Evolutionary conservation across 129 eudicot genomes (phyloP), one percentile per base, ranked within the genome.

Genomic region (Smallanthus sonchifolius): DNA sequence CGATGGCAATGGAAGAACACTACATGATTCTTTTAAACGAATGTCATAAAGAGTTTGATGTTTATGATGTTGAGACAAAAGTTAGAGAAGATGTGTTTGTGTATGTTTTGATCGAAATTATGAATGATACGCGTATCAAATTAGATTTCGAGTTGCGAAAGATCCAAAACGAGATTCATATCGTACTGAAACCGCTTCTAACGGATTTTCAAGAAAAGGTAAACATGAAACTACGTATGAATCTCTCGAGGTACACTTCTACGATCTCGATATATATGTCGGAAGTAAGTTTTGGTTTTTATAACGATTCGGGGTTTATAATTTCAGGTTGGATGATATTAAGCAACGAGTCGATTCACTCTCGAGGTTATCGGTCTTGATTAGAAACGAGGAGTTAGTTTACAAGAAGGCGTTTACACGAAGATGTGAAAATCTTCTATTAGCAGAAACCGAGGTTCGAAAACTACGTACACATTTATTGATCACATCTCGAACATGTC

Each of bases 361-460:
- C 42, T 60, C 66, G 17, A 60, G 66, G 20, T 42, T 4, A 60
- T 42, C 66, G 10, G 4, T 35, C 42, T 60, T 17, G 17, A 60
- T 13, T 60, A 60, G 36, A 57, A 45, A 57, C 32, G 81, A 51
- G 16, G 82, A 82, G 36, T 75, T 70, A 65, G 69, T 87, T 5
- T 92, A 89, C 88, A 78, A 80, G 83, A 81, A 83, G 32, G 96
- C 91, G 7, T 89, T 89, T 59, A 10, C 57, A 7, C 70, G 78
- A 64, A 82, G 93, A 87, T 87, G 96, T 73, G 81, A 76, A 4
- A 89, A 85, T 79, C 87, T 89, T 16, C 67, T 37, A 61, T 67
- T 89, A 74, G 97, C 96, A 0, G 96, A 92, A 84, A 73, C 78
- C 10, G 97, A 92, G 96, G 96, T 89, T 54, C 2, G 19, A 28